Base-by-base conservation (phyloP, 768 basidiomycete species). In the Lactarius pseudohatsudake region DNA sequence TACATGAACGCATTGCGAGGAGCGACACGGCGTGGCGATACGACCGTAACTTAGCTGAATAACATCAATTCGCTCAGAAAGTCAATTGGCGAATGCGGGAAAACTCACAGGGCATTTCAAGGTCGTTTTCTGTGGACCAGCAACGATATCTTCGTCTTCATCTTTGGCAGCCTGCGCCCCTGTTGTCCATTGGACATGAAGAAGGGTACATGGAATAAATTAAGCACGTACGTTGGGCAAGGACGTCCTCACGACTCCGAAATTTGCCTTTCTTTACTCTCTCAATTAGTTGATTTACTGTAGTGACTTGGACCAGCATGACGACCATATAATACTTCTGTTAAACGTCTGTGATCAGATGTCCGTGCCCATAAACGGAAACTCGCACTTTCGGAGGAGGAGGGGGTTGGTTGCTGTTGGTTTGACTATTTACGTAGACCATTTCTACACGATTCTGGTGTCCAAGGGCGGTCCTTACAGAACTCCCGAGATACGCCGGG, bases 291-390 rank as follows among this genome's bases (percentile, higher is more conserved):
- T 85, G 81, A 0, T 85, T 82, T 5, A 94, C 88, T 2, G 83
- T 81, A 1, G 86, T 91, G 45, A 84, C 81, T 76, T 96, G 90
- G 9, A 96, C 92, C 36, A 96, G 83, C 80, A 92, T 90, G 26
- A 92, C 89, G 55, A 87, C 82, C 64, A 96, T 82, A 74, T 87
- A 96, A 75, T 88, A 97, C 80, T 93, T 93, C 93, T 96, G n/a
- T 54, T 58, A 47, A 53, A 58, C 13, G n/a, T 28, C 45, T 59
- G 53, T 45, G 53, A 38, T 56, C 53, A 38, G 53, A 3, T 26
- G 36, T n/a, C 62, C 22, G 20, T 7, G 62, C 30, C 13, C 41
- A 22, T 45, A 59, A 18, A 54, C 28, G 30, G 32, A 65, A 47
- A 43, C 1, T 64, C 81, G 64, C 60, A 91, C 92, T 81, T 94